phyloP scores from a whole-genome alignment of 805 yeast species.

The Gaillardinia entomophila region DNA sequence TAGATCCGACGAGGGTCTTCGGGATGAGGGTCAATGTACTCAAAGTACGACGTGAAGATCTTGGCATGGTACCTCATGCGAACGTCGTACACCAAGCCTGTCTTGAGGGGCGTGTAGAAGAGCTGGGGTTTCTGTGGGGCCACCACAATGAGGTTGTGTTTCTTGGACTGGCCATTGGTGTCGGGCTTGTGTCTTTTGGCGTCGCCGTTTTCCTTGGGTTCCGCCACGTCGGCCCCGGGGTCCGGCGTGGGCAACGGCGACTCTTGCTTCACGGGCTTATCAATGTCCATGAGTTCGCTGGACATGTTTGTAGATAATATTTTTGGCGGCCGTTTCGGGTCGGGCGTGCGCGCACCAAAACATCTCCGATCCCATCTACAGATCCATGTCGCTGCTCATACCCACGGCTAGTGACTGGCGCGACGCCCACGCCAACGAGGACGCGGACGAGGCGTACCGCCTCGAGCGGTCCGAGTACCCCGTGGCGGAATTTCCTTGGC shows the following conservation, averaged over 20 bases:
- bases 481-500: conserved; percentile 9
- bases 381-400: too few species aligned
- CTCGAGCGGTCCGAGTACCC: background rate
- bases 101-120: conserved; percentile 70
- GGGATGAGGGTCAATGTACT: conserved; percentile 97
- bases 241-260: too few species aligned
- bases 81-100: conserved; percentile 94
- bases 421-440: conserved; percentile 11
- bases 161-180: background rate
- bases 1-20: conserved; percentile 97
- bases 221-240: too few species aligned
- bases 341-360: too few species aligned
- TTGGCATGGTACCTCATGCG: conserved; percentile 97
- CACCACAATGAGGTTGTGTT: conserved; percentile 30
- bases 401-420: conserved; percentile 9
- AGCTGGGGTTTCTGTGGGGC: conserved; percentile 62
- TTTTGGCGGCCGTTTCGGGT: too few species aligned
- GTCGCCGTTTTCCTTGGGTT: background rate
- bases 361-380: too few species aligned
- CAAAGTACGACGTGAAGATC: conserved; percentile 84
- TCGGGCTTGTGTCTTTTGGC: background rate
- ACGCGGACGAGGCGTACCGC: conserved; percentile 5
- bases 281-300: too few species aligned
- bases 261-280: too few species aligned
- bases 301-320: too few species aligned